These are phyloP conservation scores for Jackrogersella multiformis DNA, from an alignment of 495 filamentous ascomycete genomes.

Conservation along the genomic window DNA sequence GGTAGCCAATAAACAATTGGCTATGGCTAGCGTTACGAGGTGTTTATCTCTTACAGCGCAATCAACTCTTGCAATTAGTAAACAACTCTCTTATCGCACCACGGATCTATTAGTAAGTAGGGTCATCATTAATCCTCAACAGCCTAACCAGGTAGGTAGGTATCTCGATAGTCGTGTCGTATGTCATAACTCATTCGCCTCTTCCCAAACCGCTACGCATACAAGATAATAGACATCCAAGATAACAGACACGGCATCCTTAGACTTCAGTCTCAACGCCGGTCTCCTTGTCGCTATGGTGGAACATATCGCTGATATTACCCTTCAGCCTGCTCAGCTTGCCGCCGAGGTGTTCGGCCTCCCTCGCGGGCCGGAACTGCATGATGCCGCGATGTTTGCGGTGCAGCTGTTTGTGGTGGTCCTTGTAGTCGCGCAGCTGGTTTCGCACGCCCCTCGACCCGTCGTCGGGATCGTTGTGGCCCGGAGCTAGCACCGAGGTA, in stretches of 20 bases:
- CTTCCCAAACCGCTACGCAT: background rate
- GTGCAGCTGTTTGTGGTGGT: conserved; percentile 67
- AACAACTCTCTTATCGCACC: too few relatives aligned
- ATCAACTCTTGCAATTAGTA: too few relatives aligned
- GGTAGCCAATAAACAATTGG: background rate
- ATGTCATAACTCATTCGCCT: background rate
- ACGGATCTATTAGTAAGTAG: too few relatives aligned
- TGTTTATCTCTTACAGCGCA: too few relatives aligned
- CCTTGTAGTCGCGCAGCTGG: conserved; percentile 62
- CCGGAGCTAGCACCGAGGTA: conserved; percentile 40
- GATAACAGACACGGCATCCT: conserved; percentile 1
- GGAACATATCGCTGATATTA: conserved; percentile 61
- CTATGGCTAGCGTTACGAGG: background rate
- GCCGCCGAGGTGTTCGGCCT: conserved; percentile 67
- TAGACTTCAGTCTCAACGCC: conserved; percentile 71
- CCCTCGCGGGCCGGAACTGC: conserved; percentile 73
- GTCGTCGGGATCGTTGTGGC: conserved; percentile 45
- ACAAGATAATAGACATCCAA: background rate
- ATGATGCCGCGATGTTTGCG: conserved; percentile 71
- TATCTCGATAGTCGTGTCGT: background rate
- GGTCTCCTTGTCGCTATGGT: conserved; percentile 64
- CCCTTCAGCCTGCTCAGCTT: conserved; percentile 63
- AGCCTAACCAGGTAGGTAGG: too few relatives aligned
- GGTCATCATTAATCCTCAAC: too few relatives aligned
- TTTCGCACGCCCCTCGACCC: conserved; percentile 53